phyloP scores from a whole-genome alignment of 202 grass and related monocot genomes.

The Zoysia matrella region DNA sequence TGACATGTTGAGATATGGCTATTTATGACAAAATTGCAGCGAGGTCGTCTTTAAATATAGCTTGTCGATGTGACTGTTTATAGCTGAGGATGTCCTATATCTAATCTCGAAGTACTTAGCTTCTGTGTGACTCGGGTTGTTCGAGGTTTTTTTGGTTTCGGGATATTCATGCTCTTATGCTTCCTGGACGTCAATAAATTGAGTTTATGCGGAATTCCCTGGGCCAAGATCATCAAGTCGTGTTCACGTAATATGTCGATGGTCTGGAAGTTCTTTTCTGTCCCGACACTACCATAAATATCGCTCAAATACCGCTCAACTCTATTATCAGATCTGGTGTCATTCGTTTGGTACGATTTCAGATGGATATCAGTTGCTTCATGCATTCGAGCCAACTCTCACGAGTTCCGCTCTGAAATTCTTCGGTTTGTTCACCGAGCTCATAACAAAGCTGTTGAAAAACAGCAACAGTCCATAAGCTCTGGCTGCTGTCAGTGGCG shows the following conservation, averaged over 20 bases:
- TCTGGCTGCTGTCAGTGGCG: too few relatives aligned
- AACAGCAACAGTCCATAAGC: too few relatives aligned
- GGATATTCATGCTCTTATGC: background rate
- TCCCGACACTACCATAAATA: too few relatives aligned
- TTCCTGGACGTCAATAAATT: background rate
- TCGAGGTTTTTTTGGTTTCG: background rate
- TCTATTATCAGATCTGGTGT: too few relatives aligned
- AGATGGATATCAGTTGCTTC: constrained; percentile 35
- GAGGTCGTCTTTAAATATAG: constrained; percentile 30
- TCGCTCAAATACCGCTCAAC: too few relatives aligned
- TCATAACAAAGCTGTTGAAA: background rate
- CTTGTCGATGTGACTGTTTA: constrained; percentile 39
- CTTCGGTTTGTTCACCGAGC: constrained; percentile 14
- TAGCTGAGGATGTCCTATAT: constrained; percentile 14
- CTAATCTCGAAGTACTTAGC: background rate
- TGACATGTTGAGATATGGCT: constrained; percentile 44
- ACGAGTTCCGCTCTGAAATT: background rate
- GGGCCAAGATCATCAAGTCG: background rate
- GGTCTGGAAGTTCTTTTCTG: too few relatives aligned
- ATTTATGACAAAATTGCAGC: constrained; percentile 32
- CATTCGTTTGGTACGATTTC: background rate
- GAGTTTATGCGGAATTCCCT: background rate
- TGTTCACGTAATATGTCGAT: background rate
- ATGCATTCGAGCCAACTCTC: constrained; percentile 31
- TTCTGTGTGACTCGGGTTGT: constrained; percentile 16